These are phyloP conservation scores for Arachis hypogaea DNA, from an alignment of 306 rosid genomes.

Conservation along the genomic window DNA sequence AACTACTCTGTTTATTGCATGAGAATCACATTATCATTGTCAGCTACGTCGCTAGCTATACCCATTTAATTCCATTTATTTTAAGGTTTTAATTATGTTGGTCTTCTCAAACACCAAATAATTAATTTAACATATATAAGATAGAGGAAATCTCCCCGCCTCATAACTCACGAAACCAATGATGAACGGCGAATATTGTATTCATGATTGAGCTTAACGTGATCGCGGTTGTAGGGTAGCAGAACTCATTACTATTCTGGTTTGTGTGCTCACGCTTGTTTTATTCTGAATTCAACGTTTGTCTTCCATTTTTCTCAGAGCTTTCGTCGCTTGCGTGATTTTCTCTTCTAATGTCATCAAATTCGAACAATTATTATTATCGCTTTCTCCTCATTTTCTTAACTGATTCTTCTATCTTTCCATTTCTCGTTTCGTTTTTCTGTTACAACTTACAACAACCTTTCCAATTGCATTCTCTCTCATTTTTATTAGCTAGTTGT, in stretches of 20 bases:
- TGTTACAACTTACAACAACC: not conserved
- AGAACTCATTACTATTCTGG: not conserved
- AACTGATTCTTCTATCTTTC: not conserved
- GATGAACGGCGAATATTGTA: not conserved
- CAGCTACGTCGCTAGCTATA: not conserved
- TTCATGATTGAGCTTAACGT: not conserved
- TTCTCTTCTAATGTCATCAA: conserved; percentile 18
- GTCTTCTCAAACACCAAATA: not conserved
- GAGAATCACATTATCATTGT: not conserved
- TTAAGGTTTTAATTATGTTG: no score
- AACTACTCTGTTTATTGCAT: not conserved
- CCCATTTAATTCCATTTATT: no score
- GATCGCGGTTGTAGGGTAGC: not conserved
- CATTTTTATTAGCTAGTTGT: not conserved
- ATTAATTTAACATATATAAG: no score
- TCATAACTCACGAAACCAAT: not conserved
- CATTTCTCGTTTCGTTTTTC: not conserved
- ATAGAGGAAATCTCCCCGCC: not conserved
- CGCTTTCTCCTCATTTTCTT: not conserved
- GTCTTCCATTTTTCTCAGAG: conserved; percentile 19
- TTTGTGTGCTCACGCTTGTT: conserved; percentile 17
- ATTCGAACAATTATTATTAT: not conserved
- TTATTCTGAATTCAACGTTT: not conserved
- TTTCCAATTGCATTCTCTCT: not conserved
- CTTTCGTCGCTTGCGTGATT: not conserved